A percentile compares a stretch with the other conserved stretches of the same genome.
These are phyloP conservation scores for Xylaria sp. DNA, from an alignment of 2,329 filamentous ascomycete genomes.

Conservation along the genomic window DNA sequence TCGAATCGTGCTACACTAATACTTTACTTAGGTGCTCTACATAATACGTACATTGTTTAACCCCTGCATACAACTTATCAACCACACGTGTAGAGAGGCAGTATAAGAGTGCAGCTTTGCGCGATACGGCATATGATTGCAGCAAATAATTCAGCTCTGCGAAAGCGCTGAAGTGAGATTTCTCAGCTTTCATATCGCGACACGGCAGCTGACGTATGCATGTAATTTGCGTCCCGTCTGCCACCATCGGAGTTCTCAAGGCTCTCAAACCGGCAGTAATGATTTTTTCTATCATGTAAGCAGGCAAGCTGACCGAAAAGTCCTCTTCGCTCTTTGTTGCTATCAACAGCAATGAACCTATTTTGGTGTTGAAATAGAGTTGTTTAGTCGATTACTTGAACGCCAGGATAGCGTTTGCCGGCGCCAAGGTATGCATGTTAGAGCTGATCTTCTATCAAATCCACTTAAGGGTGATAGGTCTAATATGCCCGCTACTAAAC, in stretches of 20 bases:
- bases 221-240: constrained; percentile 15
- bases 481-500: neutral
- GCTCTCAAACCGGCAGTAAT: neutral
- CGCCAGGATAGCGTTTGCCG: neutral
- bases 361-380: neutral
- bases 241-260: constrained; percentile 11
- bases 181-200: constrained; percentile 28
- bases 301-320: neutral
- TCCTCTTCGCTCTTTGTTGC: neutral
- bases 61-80: neutral
- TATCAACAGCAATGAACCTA: too few relatives aligned
- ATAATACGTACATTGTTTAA: neutral
- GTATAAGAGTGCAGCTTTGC: neutral
- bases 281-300: neutral
- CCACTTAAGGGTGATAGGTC: neutral
- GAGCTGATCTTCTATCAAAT: neutral
- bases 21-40: neutral
- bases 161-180: constrained; percentile 18
- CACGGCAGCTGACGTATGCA: constrained; percentile 27
- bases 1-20: neutral
- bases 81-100: neutral
- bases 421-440: neutral
- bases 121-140: neutral
- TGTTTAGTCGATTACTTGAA: neutral
- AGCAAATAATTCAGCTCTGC: constrained; percentile 27